Conservation (phyloP, 192 early-diverging fungal species). For the Umbelopsis isabellina region DNA sequence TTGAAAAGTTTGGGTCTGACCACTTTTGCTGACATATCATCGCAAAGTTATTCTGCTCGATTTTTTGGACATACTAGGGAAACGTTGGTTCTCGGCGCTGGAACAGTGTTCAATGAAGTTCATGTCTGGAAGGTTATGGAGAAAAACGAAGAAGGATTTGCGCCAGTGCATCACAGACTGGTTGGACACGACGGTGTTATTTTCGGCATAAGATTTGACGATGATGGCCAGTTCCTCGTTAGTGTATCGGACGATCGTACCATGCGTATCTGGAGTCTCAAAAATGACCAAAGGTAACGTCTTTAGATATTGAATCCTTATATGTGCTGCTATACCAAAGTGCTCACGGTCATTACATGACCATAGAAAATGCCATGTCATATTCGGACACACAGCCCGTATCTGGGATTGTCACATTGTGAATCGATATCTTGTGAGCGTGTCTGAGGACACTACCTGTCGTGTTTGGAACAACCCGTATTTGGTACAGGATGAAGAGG, state of each 20-base stretch:
- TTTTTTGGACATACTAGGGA: slow-evolving; percentile 61
- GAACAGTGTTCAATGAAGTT: slow-evolving; percentile 86
- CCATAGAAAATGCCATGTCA: slow-evolving; percentile 21
- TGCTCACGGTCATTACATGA: not conserved
- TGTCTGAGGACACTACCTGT: slow-evolving; percentile 81
- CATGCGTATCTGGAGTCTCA: slow-evolving; percentile 71
- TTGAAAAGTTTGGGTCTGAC: too few relatives aligned
- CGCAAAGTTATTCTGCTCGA: slow-evolving; percentile 63
- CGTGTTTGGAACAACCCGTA: slow-evolving; percentile 72
- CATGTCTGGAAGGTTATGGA: slow-evolving; percentile 66
- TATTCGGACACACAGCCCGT: slow-evolving; percentile 79
- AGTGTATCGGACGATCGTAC: slow-evolving; percentile 88
- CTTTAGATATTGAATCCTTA: too few relatives aligned
- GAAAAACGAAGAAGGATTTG: slow-evolving; percentile 42
- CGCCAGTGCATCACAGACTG: slow-evolving; percentile 47
- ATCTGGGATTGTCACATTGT: slow-evolving; percentile 79
- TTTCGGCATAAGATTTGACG: slow-evolving; percentile 73
- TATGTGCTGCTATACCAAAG: too few relatives aligned
- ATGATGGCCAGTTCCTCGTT: slow-evolving; percentile 56
- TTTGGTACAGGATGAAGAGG: slow-evolving; percentile 28
- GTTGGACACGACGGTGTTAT: slow-evolving; percentile 77
- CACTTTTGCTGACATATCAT: too few relatives aligned
- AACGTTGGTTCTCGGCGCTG: slow-evolving; percentile 63
- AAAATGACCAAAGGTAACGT: slow-evolving; percentile 35
- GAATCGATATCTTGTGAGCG: slow-evolving; percentile 60